These are phyloP conservation scores for Nicotiana undulata DNA, from an alignment of 257 asterid genomes.

Conservation along the genomic window DNA sequence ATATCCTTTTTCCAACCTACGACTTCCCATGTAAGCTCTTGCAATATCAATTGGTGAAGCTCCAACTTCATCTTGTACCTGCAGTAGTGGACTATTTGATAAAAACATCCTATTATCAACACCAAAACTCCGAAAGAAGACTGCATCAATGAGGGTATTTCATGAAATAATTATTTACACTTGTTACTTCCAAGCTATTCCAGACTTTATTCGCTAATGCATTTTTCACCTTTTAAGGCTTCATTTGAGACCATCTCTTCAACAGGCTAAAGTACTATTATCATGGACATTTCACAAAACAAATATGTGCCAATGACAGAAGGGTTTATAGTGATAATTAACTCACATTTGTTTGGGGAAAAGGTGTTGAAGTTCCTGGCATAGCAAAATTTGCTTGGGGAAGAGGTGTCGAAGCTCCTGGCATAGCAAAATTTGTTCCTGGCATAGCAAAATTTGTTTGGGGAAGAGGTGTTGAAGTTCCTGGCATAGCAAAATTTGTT, in stretches of 20 bases:
- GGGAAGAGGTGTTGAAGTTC: no score
- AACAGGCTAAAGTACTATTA: not conserved
- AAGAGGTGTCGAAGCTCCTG: no score
- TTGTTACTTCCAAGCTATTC: not conserved
- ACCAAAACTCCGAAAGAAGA: not conserved
- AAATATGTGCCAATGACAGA: not conserved
- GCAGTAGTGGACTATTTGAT: slow-evolving; percentile 15
- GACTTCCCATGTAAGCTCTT: slow-evolving; percentile 83
- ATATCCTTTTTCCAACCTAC: slow-evolving; percentile 43
- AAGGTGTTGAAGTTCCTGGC: no score
- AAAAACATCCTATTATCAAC: not conserved
- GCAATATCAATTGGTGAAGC: slow-evolving; percentile 91
- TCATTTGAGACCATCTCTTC: not conserved
- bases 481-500: slow-evolving; percentile 4
- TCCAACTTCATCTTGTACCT: slow-evolving; percentile 60
- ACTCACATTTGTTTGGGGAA: slow-evolving; percentile 38
- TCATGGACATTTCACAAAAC: not conserved
- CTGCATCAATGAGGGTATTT: not conserved
- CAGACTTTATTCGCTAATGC: not conserved
- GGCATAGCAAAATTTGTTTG: no score
- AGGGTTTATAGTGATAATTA: not conserved
- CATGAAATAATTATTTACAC: not conserved
- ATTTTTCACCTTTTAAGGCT: not conserved
- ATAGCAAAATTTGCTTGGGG: no score
- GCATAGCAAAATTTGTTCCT: no score